Evolutionary conservation across 495 filamentous ascomycete species (phyloP).

Genomic region (Hypoxylon rickii): DNA sequence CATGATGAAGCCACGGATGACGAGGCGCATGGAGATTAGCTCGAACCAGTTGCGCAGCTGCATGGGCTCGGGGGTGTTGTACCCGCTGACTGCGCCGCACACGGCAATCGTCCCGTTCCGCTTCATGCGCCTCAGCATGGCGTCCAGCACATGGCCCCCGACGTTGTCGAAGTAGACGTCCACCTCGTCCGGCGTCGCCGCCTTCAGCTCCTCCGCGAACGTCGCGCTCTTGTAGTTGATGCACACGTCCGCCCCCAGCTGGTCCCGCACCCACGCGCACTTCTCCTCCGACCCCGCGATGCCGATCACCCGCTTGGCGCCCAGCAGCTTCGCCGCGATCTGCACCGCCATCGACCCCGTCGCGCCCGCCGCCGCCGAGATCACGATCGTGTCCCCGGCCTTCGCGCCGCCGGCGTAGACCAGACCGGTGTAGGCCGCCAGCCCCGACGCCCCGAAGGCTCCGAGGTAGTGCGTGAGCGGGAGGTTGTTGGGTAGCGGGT

Average conservation of each 20-base stretch:
- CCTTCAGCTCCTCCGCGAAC: constrained; percentile 54
- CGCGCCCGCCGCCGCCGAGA: constrained; percentile 51
- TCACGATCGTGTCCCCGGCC: constrained; percentile 24
- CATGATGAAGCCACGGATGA: constrained; percentile 58
- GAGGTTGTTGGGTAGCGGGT: constrained; percentile 40
- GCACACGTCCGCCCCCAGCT: constrained; percentile 58
- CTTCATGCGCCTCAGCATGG: constrained; percentile 60
- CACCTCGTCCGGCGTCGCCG: constrained; percentile 56
- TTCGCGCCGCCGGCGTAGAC: constrained; percentile 54
- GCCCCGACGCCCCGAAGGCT: constrained; percentile 52
- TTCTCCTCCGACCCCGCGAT: constrained; percentile 62
- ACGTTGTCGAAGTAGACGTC: constrained; percentile 66
- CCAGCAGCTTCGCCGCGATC: constrained; percentile 58
- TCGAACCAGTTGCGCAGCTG: constrained; percentile 57
- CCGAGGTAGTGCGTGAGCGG: constrained; percentile 54
- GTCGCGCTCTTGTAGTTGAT: constrained; percentile 59
- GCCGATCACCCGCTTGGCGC: constrained; percentile 57
- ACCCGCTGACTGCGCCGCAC: constrained; percentile 57
- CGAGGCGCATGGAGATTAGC: constrained; percentile 54
- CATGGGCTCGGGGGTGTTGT: constrained; percentile 46
- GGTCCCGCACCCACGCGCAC: constrained; percentile 57
- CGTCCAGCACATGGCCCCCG: constrained; percentile 60
- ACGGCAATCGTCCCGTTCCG: constrained; percentile 55
- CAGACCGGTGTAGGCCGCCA: constrained; percentile 59
- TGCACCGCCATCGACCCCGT: constrained; percentile 71